Conservation (phyloP, 257 asterid genomes). For the Solanum chaucha region DNA sequence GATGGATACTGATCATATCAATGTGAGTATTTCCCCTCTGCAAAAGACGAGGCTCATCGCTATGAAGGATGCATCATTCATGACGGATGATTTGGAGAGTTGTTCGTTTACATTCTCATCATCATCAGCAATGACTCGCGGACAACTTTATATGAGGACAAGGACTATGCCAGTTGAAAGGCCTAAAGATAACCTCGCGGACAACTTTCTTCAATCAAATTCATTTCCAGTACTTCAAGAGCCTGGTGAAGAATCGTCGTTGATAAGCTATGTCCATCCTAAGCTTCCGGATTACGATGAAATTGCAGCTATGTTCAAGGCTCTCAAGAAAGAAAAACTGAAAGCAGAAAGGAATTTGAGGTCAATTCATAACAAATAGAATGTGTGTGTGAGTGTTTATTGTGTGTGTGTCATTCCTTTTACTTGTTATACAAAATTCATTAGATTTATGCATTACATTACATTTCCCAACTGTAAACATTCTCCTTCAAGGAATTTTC, state of each 20-base stretch:
- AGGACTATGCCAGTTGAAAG: constrained; percentile 34
- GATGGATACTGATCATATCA: not conserved
- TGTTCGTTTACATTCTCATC: not conserved
- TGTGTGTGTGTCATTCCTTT: not conserved
- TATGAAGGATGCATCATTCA: not conserved
- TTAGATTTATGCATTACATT: not conserved
- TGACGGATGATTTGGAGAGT: not conserved
- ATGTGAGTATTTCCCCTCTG: not conserved
- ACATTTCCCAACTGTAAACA: not conserved
- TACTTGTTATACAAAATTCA: not conserved
- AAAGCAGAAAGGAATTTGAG: not conserved
- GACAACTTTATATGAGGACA: constrained; percentile 26
- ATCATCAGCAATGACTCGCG: constrained; percentile 5
- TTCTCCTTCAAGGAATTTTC: not conserved
- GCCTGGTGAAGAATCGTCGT: not conserved
- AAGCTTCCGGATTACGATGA: constrained; percentile 91
- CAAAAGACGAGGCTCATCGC: not conserved
- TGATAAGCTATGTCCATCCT: constrained; percentile 50
- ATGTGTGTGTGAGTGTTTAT: not conserved
- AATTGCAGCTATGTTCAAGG: constrained; percentile 54
- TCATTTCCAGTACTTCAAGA: constrained; percentile 20
- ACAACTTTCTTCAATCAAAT: constrained; percentile 21
- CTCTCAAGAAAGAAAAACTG: constrained; percentile 45
- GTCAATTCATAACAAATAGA: not conserved
- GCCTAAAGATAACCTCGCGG: constrained; percentile 13